Percentiles rank a stretch among this genome's conserved stretches.
These are phyloP conservation scores for Ambrosiella xylebori DNA, from an alignment of 2,329 filamentous ascomycete species.

Conservation along the genomic window DNA sequence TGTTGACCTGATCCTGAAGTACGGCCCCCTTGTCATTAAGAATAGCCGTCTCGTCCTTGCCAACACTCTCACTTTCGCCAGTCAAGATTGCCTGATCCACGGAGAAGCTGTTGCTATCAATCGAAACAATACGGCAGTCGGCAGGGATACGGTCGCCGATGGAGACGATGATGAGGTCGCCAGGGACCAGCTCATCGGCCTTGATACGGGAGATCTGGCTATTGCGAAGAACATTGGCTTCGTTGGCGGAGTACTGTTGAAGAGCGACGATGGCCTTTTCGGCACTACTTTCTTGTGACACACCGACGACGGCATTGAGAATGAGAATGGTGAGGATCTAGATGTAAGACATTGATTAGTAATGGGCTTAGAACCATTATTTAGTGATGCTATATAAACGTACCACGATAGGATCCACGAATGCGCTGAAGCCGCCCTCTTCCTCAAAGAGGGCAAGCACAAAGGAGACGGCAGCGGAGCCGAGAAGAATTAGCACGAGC, in stretches of 20 bases:
- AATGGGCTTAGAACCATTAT: not conserved
- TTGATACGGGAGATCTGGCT: slow-evolving; percentile 60
- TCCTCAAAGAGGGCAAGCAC: slow-evolving; percentile 84
- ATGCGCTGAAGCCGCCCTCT: slow-evolving; percentile 86
- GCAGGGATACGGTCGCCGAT: slow-evolving; percentile 90
- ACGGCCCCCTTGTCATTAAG: slow-evolving; percentile 71
- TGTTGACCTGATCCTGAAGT: slow-evolving; percentile 94
- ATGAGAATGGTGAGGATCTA: slow-evolving; percentile 94
- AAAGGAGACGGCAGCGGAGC: slow-evolving; percentile 84
- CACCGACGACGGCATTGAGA: slow-evolving; percentile 90
- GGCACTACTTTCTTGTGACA: slow-evolving; percentile 95
- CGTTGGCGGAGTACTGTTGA: slow-evolving; percentile 97
- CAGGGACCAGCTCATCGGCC: slow-evolving; percentile 92
- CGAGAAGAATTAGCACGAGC: slow-evolving; percentile 85
- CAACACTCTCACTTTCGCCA: slow-evolving; percentile 91
- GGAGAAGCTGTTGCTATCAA: slow-evolving; percentile 94
- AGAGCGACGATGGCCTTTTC: slow-evolving; percentile 96
- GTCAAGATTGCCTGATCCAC: slow-evolving; percentile 95
- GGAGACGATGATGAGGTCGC: slow-evolving; percentile 73
- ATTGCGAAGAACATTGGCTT: slow-evolving; percentile 82
- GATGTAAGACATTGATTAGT: not conserved
- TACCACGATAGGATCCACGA: slow-evolving; percentile 90
- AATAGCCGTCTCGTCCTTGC: slow-evolving; percentile 53
- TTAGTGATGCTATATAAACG: slow-evolving; percentile 22
- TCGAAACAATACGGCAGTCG: slow-evolving; percentile 74